Conservation (phyloP, 306 rosid genomes). For the Oemleria cerasiformis region DNA sequence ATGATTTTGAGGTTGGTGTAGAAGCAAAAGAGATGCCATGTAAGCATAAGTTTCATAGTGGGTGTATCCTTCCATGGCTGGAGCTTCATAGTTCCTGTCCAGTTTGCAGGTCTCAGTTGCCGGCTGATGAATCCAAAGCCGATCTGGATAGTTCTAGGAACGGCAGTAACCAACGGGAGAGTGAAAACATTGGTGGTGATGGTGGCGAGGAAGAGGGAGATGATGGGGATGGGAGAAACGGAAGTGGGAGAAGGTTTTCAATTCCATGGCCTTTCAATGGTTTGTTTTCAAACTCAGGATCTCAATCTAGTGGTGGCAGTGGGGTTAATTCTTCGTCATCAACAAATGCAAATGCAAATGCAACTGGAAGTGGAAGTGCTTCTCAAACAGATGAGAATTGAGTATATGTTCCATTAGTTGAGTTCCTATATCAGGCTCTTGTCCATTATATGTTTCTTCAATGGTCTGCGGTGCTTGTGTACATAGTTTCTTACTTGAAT, state of each 20-base stretch:
- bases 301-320: slow-evolving; percentile 29
- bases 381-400: slow-evolving; percentile 49
- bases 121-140: slow-evolving; percentile 52
- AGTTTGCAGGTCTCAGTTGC: slow-evolving; percentile 72
- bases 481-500: slow-evolving; percentile 35
- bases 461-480: slow-evolving; percentile 31
- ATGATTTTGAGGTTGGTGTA: slow-evolving; percentile 60
- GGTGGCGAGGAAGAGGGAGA: slow-evolving; percentile 27
- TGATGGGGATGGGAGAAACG: slow-evolving; percentile 41
- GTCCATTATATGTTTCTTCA: slow-evolving; percentile 16
- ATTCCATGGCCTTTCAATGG: slow-evolving; percentile 77
- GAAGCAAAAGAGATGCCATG: slow-evolving; percentile 87
- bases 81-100: slow-evolving; percentile 88
- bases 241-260: slow-evolving; percentile 56
- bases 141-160: slow-evolving; percentile 41
- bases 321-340: slow-evolving; percentile 42
- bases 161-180: slow-evolving; percentile 34
- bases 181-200: slow-evolving; percentile 14
- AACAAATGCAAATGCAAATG: slow-evolving; percentile 24
- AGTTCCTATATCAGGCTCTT: slow-evolving; percentile 13
- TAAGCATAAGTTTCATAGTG: slow-evolving; percentile 67
- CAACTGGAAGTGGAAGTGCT: slow-evolving; percentile 31
- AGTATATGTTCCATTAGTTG: neutral
- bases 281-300: slow-evolving; percentile 53
- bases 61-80: slow-evolving; percentile 77